Evolutionary conservation across 805 yeast genomes (phyloP), one percentile per base, ranked within the genome.

Genomic region (Saturnispora dispora): DNA sequence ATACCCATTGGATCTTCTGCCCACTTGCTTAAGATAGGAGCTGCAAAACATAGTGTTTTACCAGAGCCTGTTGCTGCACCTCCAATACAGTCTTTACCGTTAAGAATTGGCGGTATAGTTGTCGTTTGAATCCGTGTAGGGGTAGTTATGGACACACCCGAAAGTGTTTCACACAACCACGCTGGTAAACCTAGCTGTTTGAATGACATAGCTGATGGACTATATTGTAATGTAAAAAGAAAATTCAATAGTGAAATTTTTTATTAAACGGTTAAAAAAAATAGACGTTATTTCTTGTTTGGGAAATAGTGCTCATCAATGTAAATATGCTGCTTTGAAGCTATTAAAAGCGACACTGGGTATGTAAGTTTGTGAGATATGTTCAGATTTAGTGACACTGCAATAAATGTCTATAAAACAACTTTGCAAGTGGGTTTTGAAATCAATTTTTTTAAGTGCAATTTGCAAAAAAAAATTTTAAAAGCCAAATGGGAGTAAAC

Each of bases 61-160:
- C 99, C 99, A 17, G 95, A 84, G 68, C 99, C 99, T 0, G 99
- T 93, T 66, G 86, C 86, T 32, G 99, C 99, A 42, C 99, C 99
- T 48, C 99, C 99, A 48, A 93, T 91, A 68, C 96, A 90, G 65
- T 90, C 96, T 58, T 82, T 77, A 7, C 95, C 97, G 41, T 73
- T 74, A 37, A 93, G 64, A 52, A 93, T 86, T 52, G 83, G 78
- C 0, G 98, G 98, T 45, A 93, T 91, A 63, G 96, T 88, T 4
- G 88, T 87, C 8, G 71, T 63, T 65, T 93, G 99, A 70, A 93
- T 91, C 20, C 80, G 79, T 0, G 98, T 87, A 1, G 99, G 99
- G 5, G 77, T 73, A 27, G 76, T 71, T 45, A 93, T 93, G 54
- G 82, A 82, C 95, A 93, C 88, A 7, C 95, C 80, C 0, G 69